Evolutionary conservation across 352 stramenopile species (phyloP).

Genomic region (Phytopythium montanum): DNA sequence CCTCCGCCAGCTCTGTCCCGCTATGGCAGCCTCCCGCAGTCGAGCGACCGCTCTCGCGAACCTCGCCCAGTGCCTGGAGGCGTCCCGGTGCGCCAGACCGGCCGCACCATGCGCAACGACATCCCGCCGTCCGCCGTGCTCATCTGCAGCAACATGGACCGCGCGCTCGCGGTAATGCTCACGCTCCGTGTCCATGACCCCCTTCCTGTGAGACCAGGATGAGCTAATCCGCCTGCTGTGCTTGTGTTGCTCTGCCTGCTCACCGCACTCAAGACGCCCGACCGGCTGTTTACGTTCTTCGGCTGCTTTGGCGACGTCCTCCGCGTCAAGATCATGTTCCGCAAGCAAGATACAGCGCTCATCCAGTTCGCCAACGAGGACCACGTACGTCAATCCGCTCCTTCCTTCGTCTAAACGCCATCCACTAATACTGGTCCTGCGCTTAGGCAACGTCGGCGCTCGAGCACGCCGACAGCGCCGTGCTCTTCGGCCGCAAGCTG

Average conservation of each 20-base stretch:
- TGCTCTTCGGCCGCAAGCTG: slow-evolving; percentile 75
- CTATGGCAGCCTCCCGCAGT: slow-evolving; percentile 18
- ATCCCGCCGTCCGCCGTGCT: slow-evolving; percentile 59
- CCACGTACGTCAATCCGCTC: slow-evolving; percentile 40
- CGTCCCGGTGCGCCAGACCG: slow-evolving; percentile 20
- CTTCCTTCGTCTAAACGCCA: no score
- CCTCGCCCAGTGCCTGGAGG: slow-evolving; percentile 3
- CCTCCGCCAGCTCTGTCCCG: slow-evolving; percentile 8
- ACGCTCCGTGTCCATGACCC: not conserved
- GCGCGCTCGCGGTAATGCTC: slow-evolving; percentile 47
- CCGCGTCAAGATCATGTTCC: slow-evolving; percentile 86
- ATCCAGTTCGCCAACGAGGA: slow-evolving; percentile 77
- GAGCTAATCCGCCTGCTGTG: not conserved
- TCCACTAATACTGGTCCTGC: not conserved
- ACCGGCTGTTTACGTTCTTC: slow-evolving; percentile 79
- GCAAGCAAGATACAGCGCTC: slow-evolving; percentile 76
- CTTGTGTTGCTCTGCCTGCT: not conserved
- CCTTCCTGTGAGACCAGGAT: not conserved
- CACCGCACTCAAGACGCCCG: slow-evolving; percentile 31
- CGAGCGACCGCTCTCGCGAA: slow-evolving; percentile 25
- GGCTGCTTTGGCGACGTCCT: slow-evolving; percentile 82
- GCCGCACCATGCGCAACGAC: slow-evolving; percentile 49
- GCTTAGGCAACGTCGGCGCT: slow-evolving; percentile 75
- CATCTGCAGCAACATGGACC: slow-evolving; percentile 85
- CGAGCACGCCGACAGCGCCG: slow-evolving; percentile 71